Percentiles rank a stretch among this genome's conserved stretches.
Conservation (phyloP, 257 asterid genomes). For the Jaltomata sinuosa region DNA sequence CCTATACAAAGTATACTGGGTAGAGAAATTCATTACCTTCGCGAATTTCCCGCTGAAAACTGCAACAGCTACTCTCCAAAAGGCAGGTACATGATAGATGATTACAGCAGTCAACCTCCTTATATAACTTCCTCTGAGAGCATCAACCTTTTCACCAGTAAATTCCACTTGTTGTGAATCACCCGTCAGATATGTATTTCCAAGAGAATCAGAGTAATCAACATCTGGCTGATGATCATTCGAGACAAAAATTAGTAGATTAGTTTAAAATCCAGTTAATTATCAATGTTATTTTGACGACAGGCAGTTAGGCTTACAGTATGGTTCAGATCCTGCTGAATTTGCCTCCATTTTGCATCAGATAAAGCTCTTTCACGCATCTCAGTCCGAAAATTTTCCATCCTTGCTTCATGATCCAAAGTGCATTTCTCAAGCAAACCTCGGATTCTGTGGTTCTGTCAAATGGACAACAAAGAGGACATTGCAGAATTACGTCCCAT, state of each 20-base stretch:
- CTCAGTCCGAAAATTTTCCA: constrained; percentile 73
- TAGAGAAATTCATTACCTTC: constrained; percentile 39
- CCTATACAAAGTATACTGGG: neutral
- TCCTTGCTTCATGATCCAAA: constrained; percentile 76
- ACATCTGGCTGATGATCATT: constrained; percentile 45
- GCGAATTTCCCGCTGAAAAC: constrained; percentile 92
- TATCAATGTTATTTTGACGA: neutral
- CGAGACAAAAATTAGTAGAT: neutral
- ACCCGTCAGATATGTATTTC: constrained; percentile 29
- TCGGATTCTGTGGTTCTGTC: constrained; percentile 84
- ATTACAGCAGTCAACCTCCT: constrained; percentile 86
- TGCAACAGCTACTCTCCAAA: constrained; percentile 94
- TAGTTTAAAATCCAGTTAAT: neutral
- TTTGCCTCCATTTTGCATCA: constrained; percentile 96
- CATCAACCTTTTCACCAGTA: constrained; percentile 66
- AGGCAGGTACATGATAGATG: constrained; percentile 77
- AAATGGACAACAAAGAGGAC: constrained; percentile 1
- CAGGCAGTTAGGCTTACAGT: constrained; percentile 42
- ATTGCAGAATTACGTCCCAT: neutral
- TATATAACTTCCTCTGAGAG: constrained; percentile 77
- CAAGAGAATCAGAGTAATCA: constrained; percentile 35
- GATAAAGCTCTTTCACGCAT: constrained; percentile 68
- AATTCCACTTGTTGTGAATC: constrained; percentile 41
- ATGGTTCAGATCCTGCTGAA: constrained; percentile 70
- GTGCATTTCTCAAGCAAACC: constrained; percentile 93